Percentiles rank a stretch among this genome's conserved stretches.
These are phyloP conservation scores for Mycosphaerelloides madeirae DNA, from an alignment of 2,329 filamentous ascomycete genomes.

Conservation along the genomic window DNA sequence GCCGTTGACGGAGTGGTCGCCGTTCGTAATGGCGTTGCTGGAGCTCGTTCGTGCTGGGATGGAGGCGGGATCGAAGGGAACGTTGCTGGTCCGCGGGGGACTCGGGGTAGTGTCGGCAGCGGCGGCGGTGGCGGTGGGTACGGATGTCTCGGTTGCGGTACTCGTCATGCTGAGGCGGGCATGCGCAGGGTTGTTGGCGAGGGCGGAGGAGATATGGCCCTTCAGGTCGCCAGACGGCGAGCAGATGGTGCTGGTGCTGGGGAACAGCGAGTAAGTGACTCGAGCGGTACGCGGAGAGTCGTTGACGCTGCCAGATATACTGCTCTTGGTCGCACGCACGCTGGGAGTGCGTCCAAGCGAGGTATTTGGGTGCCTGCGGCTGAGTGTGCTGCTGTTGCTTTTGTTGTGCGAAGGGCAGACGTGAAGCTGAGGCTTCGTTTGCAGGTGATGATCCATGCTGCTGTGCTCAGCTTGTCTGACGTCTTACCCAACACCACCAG, in stretches of 20 bases:
- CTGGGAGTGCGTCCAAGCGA: background rate
- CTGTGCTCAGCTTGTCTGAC: too few relatives aligned
- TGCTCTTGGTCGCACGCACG: too few relatives aligned
- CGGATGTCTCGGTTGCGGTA: background rate
- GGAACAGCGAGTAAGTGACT: conserved; percentile 9
- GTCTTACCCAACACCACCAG: too few relatives aligned
- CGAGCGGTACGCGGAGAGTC: background rate
- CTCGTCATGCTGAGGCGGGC: conserved; percentile 5
- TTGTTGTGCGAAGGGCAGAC: background rate
- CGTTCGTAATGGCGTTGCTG: conserved; percentile 46
- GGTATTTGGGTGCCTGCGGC: too few relatives aligned
- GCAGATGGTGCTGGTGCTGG: background rate
- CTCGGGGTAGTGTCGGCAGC: conserved; percentile 1
- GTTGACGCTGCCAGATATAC: background rate
- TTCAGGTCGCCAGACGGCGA: background rate
- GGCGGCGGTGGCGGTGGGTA: background rate
- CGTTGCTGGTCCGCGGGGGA: conserved; percentile 4
- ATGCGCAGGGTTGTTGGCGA: conserved; percentile 5
- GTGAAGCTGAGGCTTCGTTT: background rate
- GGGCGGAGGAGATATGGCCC: conserved; percentile 2
- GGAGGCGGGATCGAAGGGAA: conserved; percentile 24
- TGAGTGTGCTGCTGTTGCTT: too few relatives aligned
- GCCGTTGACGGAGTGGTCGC: conserved; percentile 6
- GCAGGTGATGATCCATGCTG: too few relatives aligned
- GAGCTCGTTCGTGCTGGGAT: conserved; percentile 73